These are phyloP conservation scores for Sporothrix variecibatus DNA, from an alignment of 2,329 filamentous ascomycete genomes.

Conservation along the genomic window DNA sequence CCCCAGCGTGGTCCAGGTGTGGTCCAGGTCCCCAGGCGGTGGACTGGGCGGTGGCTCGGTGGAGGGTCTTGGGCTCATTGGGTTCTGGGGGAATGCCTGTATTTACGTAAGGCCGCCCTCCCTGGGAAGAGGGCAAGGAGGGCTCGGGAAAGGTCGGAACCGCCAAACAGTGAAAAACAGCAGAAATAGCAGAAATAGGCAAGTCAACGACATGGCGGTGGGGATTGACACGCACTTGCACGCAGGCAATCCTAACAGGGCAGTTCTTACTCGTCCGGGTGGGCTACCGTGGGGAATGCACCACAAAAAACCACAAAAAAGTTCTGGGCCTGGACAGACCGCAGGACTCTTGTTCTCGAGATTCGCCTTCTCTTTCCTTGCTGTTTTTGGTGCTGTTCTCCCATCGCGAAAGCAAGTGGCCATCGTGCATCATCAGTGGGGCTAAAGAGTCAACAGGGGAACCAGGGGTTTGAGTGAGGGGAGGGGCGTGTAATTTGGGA, in stretches of 20 bases:
- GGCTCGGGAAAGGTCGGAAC: slow-evolving; percentile 24
- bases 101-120: slow-evolving; percentile 23
- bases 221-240: background rate
- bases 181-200: background rate
- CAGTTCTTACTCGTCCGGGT: slow-evolving; percentile 7
- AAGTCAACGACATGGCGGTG: background rate
- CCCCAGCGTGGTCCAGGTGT: background rate
- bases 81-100: background rate
- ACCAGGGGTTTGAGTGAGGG: background rate
- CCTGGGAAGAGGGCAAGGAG: too few species aligned
- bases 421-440: slow-evolving; percentile 17
- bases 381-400: background rate
- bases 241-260: background rate
- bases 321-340: slow-evolving; percentile 19
- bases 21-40: background rate
- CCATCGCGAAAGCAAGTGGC: slow-evolving; percentile 4
- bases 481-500: slow-evolving; percentile 2
- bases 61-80: background rate
- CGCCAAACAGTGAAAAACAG: background rate
- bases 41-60: background rate
- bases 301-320: background rate
- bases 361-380: background rate
- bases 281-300: slow-evolving; percentile 1
- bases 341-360: background rate
- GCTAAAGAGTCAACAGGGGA: background rate